Evolutionary conservation across 345 rosid genomes (phyloP).

Genomic region (Boechera divaricarpa): DNA sequence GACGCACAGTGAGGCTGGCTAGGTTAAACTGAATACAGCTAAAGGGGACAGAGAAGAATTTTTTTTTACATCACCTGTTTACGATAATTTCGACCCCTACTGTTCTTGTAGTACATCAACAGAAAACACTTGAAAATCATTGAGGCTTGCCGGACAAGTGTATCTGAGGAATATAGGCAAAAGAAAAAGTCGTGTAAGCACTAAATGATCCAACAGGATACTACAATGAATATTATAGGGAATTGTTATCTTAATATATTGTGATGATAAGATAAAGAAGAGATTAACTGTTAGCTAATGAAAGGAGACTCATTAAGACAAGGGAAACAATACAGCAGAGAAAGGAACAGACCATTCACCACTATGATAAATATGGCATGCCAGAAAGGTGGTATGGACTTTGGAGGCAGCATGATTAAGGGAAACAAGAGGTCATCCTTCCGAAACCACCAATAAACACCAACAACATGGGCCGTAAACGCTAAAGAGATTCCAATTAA

Average conservation of each 20-base stretch:
- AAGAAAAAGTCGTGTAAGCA: slow-evolving; percentile 20
- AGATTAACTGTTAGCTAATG: background rate
- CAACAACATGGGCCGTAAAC: slow-evolving; percentile 72
- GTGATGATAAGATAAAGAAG: background rate
- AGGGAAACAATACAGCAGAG: slow-evolving; percentile 20
- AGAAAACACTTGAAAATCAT: slow-evolving; percentile 90
- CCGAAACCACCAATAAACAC: slow-evolving; percentile 97
- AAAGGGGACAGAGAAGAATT: background rate
- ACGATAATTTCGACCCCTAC: slow-evolving; percentile 93
- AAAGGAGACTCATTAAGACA: slow-evolving; percentile 7
- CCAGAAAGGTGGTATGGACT: slow-evolving; percentile 97
- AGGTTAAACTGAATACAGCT: slow-evolving; percentile 11
- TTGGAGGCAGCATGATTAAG: slow-evolving; percentile 95
- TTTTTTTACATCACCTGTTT: slow-evolving; percentile 66
- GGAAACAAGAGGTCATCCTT: slow-evolving; percentile 90
- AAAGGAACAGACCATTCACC: slow-evolving; percentile 78
- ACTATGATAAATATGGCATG: slow-evolving; percentile 91
- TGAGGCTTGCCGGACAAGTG: slow-evolving; percentile 88
- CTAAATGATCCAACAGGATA: slow-evolving; percentile 29
- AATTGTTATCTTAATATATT: background rate
- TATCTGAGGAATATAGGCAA: slow-evolving; percentile 62
- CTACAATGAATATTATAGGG: background rate
- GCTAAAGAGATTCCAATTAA: slow-evolving; percentile 74
- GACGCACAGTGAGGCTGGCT: slow-evolving; percentile 13
- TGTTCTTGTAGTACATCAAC: slow-evolving; percentile 88